Base-by-base conservation (phyloP, 2,329 filamentous ascomycete species). In the Phyllosticta citrichinensis region DNA sequence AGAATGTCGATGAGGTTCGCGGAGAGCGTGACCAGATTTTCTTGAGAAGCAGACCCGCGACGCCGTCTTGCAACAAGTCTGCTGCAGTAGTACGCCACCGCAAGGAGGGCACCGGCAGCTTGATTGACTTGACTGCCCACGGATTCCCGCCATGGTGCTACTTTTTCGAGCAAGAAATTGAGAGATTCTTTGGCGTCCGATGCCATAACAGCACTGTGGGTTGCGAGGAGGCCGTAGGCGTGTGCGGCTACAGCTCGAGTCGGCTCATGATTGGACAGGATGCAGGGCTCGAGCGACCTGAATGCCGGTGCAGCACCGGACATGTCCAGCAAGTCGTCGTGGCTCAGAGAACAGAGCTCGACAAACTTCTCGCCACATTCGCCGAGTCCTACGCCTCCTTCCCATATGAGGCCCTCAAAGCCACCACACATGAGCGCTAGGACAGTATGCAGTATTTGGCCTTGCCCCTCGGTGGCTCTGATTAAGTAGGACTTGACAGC, bases 221-320 rank as follows among this genome's bases (percentile, higher is more conserved):
- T 87, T 0, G 83, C 85, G 5, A 97, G 74, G 12, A 96, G 87
- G 0, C 91, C 92, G 66, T 91, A 84, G 0, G 85, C 82, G 63
- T 85, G 85, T 17, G 90, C 86, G 1, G 86, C 86, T 27, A 87
- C 77, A 47, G 79, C 77, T 40, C 92, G 82, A 5, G 87, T 80
- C 60, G 84, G 81, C 63, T 84, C 81, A 65, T 88, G 87, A 69
- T 92, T 94, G 5, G 88, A 91, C 63, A 80, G 80, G 59, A 92
- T 77, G 10, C 86, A 77, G 9, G 79, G 76, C 25, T 87, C 71
- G 19, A 95, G 74, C 54, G 81, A 78, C 6, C 73, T 71, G 61
- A 74, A 69, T 24, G 74, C 71, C 53, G 68, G 65, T 1, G 72
- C 64, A 27, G 74, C 56, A n/a, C 63, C 60, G 24, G 71, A 71